Percentiles rank a stretch among this genome's conserved stretches.
Evolutionary conservation across 2,329 filamentous ascomycete species (phyloP).

Genomic region (Fusarium multiceps): DNA sequence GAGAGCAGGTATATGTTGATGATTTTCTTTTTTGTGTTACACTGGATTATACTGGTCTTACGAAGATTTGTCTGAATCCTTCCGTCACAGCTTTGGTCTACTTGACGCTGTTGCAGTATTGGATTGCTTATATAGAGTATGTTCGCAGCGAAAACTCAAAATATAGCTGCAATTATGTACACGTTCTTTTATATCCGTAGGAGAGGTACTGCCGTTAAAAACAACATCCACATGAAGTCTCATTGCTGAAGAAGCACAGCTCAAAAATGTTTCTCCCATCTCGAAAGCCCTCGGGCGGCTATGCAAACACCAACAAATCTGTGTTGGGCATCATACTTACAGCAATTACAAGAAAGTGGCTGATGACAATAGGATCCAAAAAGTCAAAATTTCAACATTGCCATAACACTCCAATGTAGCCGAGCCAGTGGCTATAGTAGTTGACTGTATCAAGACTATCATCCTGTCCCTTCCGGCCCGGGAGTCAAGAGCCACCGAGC

Average conservation of each 20-base stretch:
- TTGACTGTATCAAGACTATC: not conserved
- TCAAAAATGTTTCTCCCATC: not conserved
- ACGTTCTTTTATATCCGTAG: not conserved
- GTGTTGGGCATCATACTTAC: not conserved
- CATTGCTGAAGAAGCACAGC: not conserved
- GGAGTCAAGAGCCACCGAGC: conserved; percentile 5
- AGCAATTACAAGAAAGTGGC: not conserved
- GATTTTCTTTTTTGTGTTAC: not conserved
- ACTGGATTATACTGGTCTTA: not conserved
- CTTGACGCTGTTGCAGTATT: not conserved
- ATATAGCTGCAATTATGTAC: not conserved
- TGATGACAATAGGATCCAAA: not conserved
- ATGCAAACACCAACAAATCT: not conserved
- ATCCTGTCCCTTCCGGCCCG: conserved; percentile 7
- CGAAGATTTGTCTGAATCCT: not conserved
- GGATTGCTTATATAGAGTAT: not conserved
- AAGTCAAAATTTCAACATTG: not conserved
- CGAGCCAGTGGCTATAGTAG: not conserved
- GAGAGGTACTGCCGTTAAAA: not conserved
- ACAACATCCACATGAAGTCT: not conserved
- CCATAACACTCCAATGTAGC: not conserved
- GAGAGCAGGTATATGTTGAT: not conserved
- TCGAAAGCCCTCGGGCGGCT: not conserved
- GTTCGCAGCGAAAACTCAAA: not conserved
- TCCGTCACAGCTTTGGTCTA: not conserved